A percentile compares a stretch with the other conserved stretches of the same genome.
Conservation (phyloP, 352 stramenopile species). For the Phytophthora gonapodyides region DNA sequence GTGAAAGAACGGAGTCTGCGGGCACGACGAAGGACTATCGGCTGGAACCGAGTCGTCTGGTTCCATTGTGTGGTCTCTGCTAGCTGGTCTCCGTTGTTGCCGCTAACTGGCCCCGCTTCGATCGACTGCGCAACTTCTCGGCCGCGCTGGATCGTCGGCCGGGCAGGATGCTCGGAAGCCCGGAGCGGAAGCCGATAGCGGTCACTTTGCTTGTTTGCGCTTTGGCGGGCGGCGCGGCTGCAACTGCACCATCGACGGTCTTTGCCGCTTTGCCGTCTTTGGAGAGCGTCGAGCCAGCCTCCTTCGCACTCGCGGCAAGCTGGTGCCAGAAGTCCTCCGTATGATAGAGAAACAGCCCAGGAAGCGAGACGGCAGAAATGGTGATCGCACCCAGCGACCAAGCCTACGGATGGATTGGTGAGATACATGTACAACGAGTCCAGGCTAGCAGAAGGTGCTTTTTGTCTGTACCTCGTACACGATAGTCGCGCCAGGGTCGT, state of each 20-base stretch:
- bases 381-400: slow-evolving; percentile 66
- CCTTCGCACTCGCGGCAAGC: slow-evolving; percentile 19
- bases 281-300: neutral
- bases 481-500: slow-evolving; percentile 46
- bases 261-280: slow-evolving; percentile 12
- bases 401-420: slow-evolving; percentile 24
- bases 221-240: slow-evolving; percentile 8
- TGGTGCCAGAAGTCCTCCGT: slow-evolving; percentile 60
- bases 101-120: slow-evolving; percentile 10
- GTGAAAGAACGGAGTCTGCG: too few relatives aligned
- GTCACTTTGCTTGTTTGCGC: slow-evolving; percentile 5
- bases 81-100: too few relatives aligned
- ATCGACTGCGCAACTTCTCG: slow-evolving; percentile 33
- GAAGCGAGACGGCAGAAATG: slow-evolving; percentile 42
- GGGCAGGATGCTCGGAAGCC: slow-evolving; percentile 21
- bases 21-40: neutral
- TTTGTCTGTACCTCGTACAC: slow-evolving; percentile 48
- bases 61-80: too few relatives aligned
- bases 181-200: slow-evolving; percentile 9
- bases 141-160: slow-evolving; percentile 29
- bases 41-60: too few relatives aligned
- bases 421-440: neutral
- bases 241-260: neutral
- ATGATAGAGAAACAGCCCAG: slow-evolving; percentile 50
- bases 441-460: too few relatives aligned